Base-by-base conservation (phyloP, 108 stramenopile genomes). In the Cylindrotheca fusiformis region DNA sequence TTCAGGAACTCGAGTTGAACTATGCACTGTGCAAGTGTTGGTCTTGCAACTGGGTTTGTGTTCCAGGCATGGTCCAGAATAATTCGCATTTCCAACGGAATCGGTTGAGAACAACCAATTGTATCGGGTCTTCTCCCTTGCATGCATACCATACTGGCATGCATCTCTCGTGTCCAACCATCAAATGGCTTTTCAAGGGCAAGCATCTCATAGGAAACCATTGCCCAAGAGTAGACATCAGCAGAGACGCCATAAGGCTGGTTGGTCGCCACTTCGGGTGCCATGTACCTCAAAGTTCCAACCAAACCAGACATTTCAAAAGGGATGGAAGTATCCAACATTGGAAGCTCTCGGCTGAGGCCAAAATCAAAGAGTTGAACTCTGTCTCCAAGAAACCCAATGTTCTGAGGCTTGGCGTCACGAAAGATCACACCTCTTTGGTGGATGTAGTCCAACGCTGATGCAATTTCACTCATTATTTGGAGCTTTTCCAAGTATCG, bases 331-430 rank as follows among this genome's bases (percentile, higher is more conserved):
- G 65, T 53, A 32, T 80, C 81, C 57, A 78, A 46, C 1, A 29
- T 55, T 19, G 85, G 84, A 5, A 92, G 65, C 44, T 93, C 92
- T 1, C 93, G 78, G n/a, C 76, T 74, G 17, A 94, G 54, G 14
- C 93, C 93, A 72, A 94, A 94, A 64, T 94, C 93, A 50, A 90
- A 86, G 12, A 94, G 75, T 60, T 92, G 86, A 0, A 88, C 87
- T 52, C 60, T 74, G 17, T 86, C 90, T 32, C 57, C 6, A 4
- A 58, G 33, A 6, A 82, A 75, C 8, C 81, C 76, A 50, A 77
- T 70, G 56, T 83, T 78, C 48, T 75, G 55, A 1, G 80, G 78
- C 60, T 90, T 90, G 55, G 86, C 50, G 63, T 88, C 90, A 4
- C 90, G 85, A 63, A 74, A 86, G 54, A 88, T 62, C 31, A 91